Evolutionary conservation across 2,329 filamentous ascomycete genomes (phyloP), one percentile per base, ranked within the genome.

Genomic region (Penicillium sp.): DNA sequence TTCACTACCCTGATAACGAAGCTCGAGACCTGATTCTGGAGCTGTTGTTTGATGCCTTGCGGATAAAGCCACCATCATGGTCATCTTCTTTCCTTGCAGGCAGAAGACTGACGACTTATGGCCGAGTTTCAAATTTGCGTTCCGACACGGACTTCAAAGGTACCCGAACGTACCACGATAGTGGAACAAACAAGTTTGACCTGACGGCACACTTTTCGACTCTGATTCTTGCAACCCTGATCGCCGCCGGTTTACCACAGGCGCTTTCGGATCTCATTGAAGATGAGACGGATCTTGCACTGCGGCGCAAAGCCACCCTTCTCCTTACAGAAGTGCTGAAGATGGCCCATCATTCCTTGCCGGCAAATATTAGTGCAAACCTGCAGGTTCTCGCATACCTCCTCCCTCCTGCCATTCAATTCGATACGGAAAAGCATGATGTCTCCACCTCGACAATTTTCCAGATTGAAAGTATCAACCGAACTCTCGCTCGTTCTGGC

Each of bases 391-490:
- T 99, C 17, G 95, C 95, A 0, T 89, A 94, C 62, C 82, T 98
- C 1, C 90, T 99, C 69, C 83, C 88, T 6, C 87, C 88, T 0
- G 92, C 93, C 4, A 84, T 90, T 1, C 84, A 87, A 37, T 91
- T 93, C 67, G 81, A 86, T 22, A 82, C 87, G 20, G 86, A 93
- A 34, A 84, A 87, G 25, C 88, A 91, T 56, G 93, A 93, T 67
- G 83, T 90, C 58, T 92, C 94, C 6, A 93, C 92, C 7, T 89
- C 92, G 7, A 96, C 96, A 17, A 91, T 99, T 12, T 99, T 98
- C 71, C 95, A 98, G 73, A 96, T 99, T 55, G 96, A 96, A 78
- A 97, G 94, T 72, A 92, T 99, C 66, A 99, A 94, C 74, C 87
- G 92, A 63, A 98, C 93, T 0, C 79, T 99, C 14, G 96, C 96